Percentiles rank a stretch among this genome's conserved stretches.
Evolutionary conservation across 2,329 filamentous ascomycete species (phyloP).

Genomic region (Clonostachys sp.): DNA sequence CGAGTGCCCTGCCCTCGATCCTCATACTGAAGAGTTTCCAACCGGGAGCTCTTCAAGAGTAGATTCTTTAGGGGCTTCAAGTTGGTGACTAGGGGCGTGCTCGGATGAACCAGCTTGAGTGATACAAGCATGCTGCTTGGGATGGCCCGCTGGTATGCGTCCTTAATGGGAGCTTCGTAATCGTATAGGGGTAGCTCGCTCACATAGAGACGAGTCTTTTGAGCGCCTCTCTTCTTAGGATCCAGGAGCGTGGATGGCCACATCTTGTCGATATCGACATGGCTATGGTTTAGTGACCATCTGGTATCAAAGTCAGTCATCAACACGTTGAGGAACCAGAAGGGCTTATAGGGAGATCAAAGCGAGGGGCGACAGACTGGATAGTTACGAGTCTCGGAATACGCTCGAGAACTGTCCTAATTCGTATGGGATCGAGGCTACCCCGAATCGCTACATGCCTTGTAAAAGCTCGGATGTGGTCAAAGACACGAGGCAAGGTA

Average conservation of each 20-base stretch:
- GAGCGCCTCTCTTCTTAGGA: constrained; percentile 16
- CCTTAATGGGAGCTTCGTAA: constrained; percentile 17
- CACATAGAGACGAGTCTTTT: constrained; percentile 26
- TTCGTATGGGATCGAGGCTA: constrained; percentile 28
- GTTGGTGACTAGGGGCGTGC: constrained; percentile 31
- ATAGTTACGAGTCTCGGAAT: constrained; percentile 30
- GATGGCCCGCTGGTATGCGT: constrained; percentile 29
- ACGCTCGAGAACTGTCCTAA: constrained; percentile 25
- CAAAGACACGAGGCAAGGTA: constrained; percentile 21
- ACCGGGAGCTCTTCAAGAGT: constrained; percentile 24
- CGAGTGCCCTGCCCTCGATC: constrained; percentile 38
- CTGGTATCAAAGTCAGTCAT: no score
- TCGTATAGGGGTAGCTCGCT: constrained; percentile 34
- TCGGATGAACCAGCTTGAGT: constrained; percentile 30
- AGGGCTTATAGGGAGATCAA: not conserved
- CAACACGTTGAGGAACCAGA: no score
- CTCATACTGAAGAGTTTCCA: constrained; percentile 34
- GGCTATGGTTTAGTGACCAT: no score
- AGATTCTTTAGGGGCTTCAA: constrained; percentile 36
- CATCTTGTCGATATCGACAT: no score
- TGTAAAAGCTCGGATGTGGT: constrained; percentile 29
- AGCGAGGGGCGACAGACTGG: constrained; percentile 20
- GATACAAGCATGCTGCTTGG: constrained; percentile 31
- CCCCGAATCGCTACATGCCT: constrained; percentile 32
- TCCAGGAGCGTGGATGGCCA: constrained; percentile 28